A percentile compares a stretch with the other conserved stretches of the same genome.
Evolutionary conservation across 768 basidiomycete genomes (phyloP).

Genomic region (Pisolithus orientalis): DNA sequence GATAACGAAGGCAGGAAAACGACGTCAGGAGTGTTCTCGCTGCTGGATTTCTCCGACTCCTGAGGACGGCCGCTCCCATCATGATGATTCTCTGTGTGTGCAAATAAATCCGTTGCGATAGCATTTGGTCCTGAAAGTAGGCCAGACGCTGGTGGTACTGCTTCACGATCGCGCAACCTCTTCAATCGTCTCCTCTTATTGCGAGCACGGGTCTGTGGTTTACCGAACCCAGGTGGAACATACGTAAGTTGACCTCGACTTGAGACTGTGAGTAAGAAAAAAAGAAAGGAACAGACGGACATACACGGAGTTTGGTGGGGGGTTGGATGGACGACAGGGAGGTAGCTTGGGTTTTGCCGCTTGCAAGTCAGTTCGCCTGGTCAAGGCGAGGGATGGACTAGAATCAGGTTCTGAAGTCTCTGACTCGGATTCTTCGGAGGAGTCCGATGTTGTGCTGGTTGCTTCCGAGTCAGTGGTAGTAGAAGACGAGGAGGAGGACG

Average conservation of each 20-base stretch:
- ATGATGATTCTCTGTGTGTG: background rate
- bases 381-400: slow-evolving; percentile 8
- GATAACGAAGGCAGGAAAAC: slow-evolving; percentile 36
- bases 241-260: background rate
- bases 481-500: slow-evolving; percentile 9
- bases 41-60: background rate
- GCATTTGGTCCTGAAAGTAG: slow-evolving; percentile 38
- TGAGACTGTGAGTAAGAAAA: background rate
- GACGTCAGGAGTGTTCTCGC: slow-evolving; percentile 1
- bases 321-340: background rate
- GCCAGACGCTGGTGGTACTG: slow-evolving; percentile 12
- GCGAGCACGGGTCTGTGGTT: slow-evolving; percentile 47
- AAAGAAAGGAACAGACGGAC: background rate
- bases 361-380: background rate
- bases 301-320: background rate
- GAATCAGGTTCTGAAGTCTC: slow-evolving; percentile 22
- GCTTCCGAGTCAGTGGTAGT: slow-evolving; percentile 2
- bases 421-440: slow-evolving; percentile 11
- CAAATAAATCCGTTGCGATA: slow-evolving; percentile 7
- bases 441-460: slow-evolving; percentile 9
- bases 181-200: slow-evolving; percentile 53
- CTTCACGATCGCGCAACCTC: slow-evolving; percentile 27
- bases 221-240: slow-evolving; percentile 58
- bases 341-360: background rate
- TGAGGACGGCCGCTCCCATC: no score